Evolutionary conservation across 1,139 yeast species (phyloP).

Genomic region (Saccharomyces hybrid): DNA sequence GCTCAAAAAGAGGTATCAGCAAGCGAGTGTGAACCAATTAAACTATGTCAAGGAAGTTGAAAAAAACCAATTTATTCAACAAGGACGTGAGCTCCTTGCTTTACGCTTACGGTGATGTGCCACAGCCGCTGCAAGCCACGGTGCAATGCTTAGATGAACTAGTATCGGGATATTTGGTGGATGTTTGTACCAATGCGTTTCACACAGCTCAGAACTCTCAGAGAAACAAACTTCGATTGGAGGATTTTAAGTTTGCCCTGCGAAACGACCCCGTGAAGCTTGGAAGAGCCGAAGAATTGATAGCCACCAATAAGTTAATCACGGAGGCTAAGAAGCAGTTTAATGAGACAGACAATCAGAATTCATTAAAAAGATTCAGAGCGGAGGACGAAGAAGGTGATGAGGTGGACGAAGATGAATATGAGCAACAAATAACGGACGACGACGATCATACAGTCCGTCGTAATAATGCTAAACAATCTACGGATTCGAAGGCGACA

Average conservation of each 20-base stretch:
- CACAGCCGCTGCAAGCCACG: constrained; percentile 69
- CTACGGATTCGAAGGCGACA: constrained; percentile 2
- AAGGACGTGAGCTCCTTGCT: constrained; percentile 66
- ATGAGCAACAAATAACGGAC: constrained; percentile 13
- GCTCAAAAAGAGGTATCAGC: background rate
- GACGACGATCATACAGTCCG: constrained; percentile 10
- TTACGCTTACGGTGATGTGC: constrained; percentile 82
- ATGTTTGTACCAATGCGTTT: constrained; percentile 44
- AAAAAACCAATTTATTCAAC: constrained; percentile 43
- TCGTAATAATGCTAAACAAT: constrained; percentile 1
- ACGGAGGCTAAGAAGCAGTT: constrained; percentile 76
- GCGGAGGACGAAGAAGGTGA: constrained; percentile 32
- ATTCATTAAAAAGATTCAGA: constrained; percentile 24
- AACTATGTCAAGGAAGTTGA: constrained; percentile 30
- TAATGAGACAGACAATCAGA: constrained; percentile 55
- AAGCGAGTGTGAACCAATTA: background rate
- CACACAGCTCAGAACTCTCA: constrained; percentile 51
- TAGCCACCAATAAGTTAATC: constrained; percentile 66
- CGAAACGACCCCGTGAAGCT: constrained; percentile 76
- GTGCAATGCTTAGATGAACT: constrained; percentile 77
- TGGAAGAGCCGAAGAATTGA: constrained; percentile 76
- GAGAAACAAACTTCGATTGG: constrained; percentile 71
- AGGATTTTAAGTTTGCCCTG: constrained; percentile 80
- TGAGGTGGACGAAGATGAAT: constrained; percentile 30
- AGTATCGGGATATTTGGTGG: constrained; percentile 65